Conservation (phyloP, 352 stramenopile genomes). For the Nothophytophthora sp. region DNA sequence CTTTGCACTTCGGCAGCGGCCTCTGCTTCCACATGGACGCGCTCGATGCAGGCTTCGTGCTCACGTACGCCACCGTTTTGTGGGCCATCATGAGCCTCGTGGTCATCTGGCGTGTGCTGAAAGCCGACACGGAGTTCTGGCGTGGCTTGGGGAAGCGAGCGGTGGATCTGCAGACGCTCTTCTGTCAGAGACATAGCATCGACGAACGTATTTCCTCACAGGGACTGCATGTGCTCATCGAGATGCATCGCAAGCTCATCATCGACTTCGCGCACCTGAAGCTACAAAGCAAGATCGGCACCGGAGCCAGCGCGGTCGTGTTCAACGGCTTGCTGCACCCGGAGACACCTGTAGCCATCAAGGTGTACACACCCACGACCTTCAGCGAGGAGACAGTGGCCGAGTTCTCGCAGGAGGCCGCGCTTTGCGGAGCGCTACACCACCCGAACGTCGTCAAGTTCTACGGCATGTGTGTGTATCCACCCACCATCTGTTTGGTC, state of each 20-base stretch:
- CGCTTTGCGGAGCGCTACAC: conserved; percentile 41
- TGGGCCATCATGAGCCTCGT: conserved; percentile 21
- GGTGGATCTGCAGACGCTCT: conserved; percentile 22
- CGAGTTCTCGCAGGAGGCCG: conserved; percentile 58
- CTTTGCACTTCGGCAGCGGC: conserved; percentile 32
- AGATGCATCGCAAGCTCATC: conserved; percentile 73
- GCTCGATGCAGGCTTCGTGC: conserved; percentile 18
- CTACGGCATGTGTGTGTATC: conserved; percentile 69
- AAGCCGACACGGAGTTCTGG: conserved; percentile 60
- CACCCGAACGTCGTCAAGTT: conserved; percentile 64
- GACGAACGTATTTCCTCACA: conserved; percentile 34
- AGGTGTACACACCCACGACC: conserved; percentile 56
- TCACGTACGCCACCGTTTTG: conserved; percentile 33
- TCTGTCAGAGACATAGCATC: conserved; percentile 26
- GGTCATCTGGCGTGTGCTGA: conserved; percentile 35
- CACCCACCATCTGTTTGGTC: conserved; percentile 68
- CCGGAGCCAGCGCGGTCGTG: conserved; percentile 44
- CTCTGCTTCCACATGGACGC: conserved; percentile 26
- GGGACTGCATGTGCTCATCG: conserved; percentile 65
- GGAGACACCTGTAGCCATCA: conserved; percentile 49
- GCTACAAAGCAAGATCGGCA: conserved; percentile 53
- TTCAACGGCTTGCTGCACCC: conserved; percentile 42
- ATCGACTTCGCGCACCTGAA: conserved; percentile 79
- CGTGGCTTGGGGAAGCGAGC: conserved; percentile 33
- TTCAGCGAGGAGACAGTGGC: conserved; percentile 58